Evolutionary conservation across 495 filamentous ascomycete genomes (phyloP), one percentile per base, ranked within the genome.

Genomic region (Neurospora discreta): DNA sequence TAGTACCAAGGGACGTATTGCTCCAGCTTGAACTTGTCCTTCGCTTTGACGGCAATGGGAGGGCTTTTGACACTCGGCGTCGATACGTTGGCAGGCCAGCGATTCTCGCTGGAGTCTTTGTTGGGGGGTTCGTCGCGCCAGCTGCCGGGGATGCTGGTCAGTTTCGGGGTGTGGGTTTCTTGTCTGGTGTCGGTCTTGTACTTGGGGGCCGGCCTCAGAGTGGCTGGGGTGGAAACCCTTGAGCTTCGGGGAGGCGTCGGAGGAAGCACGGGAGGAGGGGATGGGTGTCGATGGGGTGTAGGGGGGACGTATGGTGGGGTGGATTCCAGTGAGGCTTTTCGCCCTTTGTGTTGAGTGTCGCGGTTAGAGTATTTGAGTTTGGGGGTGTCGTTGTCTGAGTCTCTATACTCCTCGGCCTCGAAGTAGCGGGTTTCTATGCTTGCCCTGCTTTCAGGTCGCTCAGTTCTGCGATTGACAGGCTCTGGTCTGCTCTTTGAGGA

Each of bases 381-480:
- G 11, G 46, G 46, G 7, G 46, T 58, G 46, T 0, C 20, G 13
- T 58, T 10, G 1, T 58, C 10, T 0, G 46, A 58, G 13, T 11
- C 10, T 46, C 10, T 6, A 20, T 30, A 2, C 0, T 60, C 52
- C 13, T 33, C 26, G 0, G 52, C 52, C 0, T 60, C 52, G 15
- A 60, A 60, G 13, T 60, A 60, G 0, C 26, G 52, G 2, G 52
- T 60, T 0, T 15, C 0, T 0, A 15, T 33, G 52, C 52, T 60
- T 0, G 6, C 0, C 0, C 15, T 2, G 2, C 44, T 52, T 2
- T 1, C 1, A 0, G 44, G 44, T 0, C 44, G 44, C 4, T 9
- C 5, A 33, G 0, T 6, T 0, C 0, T 4, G 23, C 15, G 23
- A 6, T 60, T 0, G 11, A 26, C 23, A 46, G n/a, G 18, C 8